Evolutionary conservation across 495 filamentous ascomycete species (phyloP), one percentile per base, ranked within the genome.

Genomic region (Aspergillus incahuasiensis): DNA sequence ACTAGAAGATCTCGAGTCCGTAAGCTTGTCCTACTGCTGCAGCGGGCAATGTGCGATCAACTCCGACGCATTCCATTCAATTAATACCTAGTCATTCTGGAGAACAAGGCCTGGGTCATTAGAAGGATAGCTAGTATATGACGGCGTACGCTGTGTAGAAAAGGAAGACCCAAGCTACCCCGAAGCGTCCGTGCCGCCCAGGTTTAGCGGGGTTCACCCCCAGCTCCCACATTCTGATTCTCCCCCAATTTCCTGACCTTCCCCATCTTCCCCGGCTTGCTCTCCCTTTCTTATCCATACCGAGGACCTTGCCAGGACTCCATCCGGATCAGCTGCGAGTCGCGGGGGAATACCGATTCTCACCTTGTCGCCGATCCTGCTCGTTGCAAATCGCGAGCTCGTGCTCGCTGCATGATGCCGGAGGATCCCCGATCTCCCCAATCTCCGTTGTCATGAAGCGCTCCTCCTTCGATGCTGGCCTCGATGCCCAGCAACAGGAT

Each of bases 391-490:
- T 51, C 40, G 54, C 44, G 38, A 34, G 54, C 52, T 51, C 46
- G 50, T 63, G 56, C 41, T 59, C 49, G 64, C 63, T 62, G 58
- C 60, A 63, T 43, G 41, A 58, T 63, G 56, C 67, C 73, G 73
- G 73, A 75, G 73, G 48, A 74, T 73, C 73, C 64, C 71, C 71
- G 71, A 74, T 50, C 62, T 43, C 48, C 41, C 40, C 18, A 52
- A 28, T 48, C 46, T 32, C 55, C 51, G 34, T 44, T 48, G 51
- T 56, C 32, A 67, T 70, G 63, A 77, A 77, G 60, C 72, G 73
- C 25, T 76, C 74, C 25, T 70, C 73, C 12, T 68, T 64, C 45
- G 73, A 74, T 35, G 74, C 73, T 34, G 69, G 66, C 6, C 30
- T 77, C 12, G 73, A 75, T 20, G 65, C 65, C 1, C 64, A 56